Base-by-base conservation (phyloP, 768 basidiomycete genomes). In the Kwoniella sp. region DNA sequence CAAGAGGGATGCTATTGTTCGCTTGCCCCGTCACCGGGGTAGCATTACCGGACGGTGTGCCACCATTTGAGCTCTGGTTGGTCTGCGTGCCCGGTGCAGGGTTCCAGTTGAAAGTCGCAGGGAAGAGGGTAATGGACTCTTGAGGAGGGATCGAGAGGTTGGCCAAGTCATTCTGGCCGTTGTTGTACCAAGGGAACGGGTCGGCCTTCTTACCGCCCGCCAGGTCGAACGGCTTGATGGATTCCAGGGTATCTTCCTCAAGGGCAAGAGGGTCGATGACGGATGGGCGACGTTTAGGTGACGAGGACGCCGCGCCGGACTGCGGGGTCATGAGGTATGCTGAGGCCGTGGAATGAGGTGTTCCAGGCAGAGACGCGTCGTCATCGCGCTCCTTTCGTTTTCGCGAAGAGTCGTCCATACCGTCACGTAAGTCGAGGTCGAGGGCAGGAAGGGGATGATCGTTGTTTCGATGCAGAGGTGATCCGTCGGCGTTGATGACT, bases 101-200 rank as follows among this genome's bases (percentile, higher is more conserved):
- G 33, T 36, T 45, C 29, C 26, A 23, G 38, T 40, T 36, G 32
- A 49, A 62, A 40, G 49, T 46, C 23, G 61, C 36, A 19, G 58
- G 47, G 49, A 59, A 60, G 29, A 57, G 53, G 20, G 53, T 57
- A 40, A 65, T 40, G n/a, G 54, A 43, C 41, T 42, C 48, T 32
- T 55, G 50, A 51, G 43, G 50, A 20, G 50, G 25, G 15, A 44
- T 36, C 8, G 51, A 44, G 22, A 46, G 47, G 15, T 47, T 46
- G 15, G 52, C 23, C 25, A 54, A 29, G 28, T 54, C 52, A 32
- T 54, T 46, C 2, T 27, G 26, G 29, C 6, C 14, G 15, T 14
- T 31, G 17, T 54, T 54, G 31, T 46, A 37, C 52, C 52, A 54
- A 19, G 52, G 33, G 28, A 54, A 46, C 7, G 52, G 52, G 15